Base-by-base conservation (phyloP, 805 yeast species). In the Ogataea parapolymorpha region DNA sequence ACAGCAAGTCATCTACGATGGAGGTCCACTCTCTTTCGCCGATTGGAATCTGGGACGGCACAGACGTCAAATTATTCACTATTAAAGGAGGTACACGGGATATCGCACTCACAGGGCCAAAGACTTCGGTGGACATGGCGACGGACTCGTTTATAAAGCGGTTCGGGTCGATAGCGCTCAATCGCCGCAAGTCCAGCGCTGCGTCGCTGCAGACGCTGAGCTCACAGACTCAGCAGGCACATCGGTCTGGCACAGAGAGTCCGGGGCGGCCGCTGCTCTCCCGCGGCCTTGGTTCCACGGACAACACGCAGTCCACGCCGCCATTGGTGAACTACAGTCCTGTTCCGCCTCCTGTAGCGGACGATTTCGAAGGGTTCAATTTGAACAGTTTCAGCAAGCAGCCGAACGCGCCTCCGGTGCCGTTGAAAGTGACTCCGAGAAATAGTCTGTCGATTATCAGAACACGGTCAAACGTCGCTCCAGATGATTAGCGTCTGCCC, bases 141-240 rank as follows among this genome's bases (percentile, higher is more conserved):
- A 75, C 81, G 0, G 70, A 70, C 42, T 61, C 67, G 10, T 54
- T 82, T 41, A 68, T 75, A 7, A 68, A 74, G 44, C 63, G 78
- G 41, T 55, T 77, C 29, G 70, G 75, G 35, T 74, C 73, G 39
- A 62, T 72, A 43, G 59, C 73, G 37, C 53, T 59, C 29, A 39
- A 28, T 20, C 41, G 44, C 11, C 37, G 55, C 23, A 53, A 57
- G 35, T 54, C 69, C 37, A 52, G 62, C 28, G 39, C 35, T 50
- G 67, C 39, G 35, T 59, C 32, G 32, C 32, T 38, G 32, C 51
- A 28, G 45, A 53, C 31, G 15, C 25, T 11, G 30, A 24, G 34
- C 28, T 39, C 42, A 6, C 37, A 39, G 13, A 33, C 37, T 9
- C 37, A 26, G 25, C 37, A 39, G 26, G n/a, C 11, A 5, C 11